phyloP scores from a whole-genome alignment of 331 rosid genomes.

The Spiraea crenata region DNA sequence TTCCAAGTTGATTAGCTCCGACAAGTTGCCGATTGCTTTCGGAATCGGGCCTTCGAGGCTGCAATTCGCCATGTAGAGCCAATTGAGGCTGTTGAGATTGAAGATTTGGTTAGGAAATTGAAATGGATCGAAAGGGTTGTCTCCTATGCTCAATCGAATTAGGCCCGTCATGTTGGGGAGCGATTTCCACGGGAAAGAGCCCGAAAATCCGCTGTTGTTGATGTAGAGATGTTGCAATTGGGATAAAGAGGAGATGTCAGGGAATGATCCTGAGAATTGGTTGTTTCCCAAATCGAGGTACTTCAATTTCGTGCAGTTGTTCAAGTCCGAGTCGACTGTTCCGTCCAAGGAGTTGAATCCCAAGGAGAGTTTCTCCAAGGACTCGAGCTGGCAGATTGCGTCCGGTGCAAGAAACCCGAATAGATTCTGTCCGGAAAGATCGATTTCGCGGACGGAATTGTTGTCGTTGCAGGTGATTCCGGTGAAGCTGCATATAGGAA shows the following conservation, averaged over 20 bases:
- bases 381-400: constrained; percentile 58
- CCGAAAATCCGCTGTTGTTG: constrained; percentile 62
- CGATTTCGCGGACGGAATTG: constrained; percentile 45
- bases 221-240: constrained; percentile 44
- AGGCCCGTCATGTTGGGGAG: constrained; percentile 47
- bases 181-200: constrained; percentile 75
- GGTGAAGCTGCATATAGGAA: constrained; percentile 37
- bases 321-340: constrained; percentile 37
- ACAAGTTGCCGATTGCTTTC: constrained; percentile 58
- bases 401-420: constrained; percentile 62
- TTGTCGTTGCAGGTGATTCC: constrained; percentile 55
- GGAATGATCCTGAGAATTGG: constrained; percentile 52
- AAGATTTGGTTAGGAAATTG: constrained; percentile 52
- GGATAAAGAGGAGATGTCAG: constrained; percentile 49
- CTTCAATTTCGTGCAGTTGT: constrained; percentile 48
- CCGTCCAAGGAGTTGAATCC: constrained; percentile 63
- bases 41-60: constrained; percentile 59
- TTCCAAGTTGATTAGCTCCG: constrained; percentile 57
- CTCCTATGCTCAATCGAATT: constrained; percentile 68
- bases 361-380: constrained; percentile 53
- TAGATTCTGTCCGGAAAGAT: constrained; percentile 43
- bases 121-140: constrained; percentile 47
- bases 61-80: constrained; percentile 69
- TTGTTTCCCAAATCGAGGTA: constrained; percentile 78
- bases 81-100: constrained; percentile 45